phyloP scores from a whole-genome alignment of 495 filamentous ascomycete genomes.

The Neurospora sp. region DNA sequence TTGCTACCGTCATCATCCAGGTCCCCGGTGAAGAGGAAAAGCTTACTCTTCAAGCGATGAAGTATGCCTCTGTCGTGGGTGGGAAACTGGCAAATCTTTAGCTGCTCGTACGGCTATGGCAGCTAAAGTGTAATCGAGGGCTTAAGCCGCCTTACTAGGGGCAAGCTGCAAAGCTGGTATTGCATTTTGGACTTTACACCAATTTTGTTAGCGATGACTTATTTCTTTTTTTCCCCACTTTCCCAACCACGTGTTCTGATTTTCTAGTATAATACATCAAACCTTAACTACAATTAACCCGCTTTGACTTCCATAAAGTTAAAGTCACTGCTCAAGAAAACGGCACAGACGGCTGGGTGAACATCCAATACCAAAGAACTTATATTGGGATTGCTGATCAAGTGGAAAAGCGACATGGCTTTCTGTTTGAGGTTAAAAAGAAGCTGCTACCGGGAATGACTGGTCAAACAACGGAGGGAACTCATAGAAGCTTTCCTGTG shows the following conservation, averaged over 20 bases:
- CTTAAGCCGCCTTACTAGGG: background rate
- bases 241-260: too few relatives aligned
- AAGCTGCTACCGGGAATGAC: background rate
- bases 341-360: background rate
- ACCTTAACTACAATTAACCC: background rate
- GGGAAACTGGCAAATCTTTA: background rate
- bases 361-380: background rate
- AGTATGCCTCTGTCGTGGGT: conserved; percentile 6
- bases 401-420: background rate
- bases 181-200: background rate
- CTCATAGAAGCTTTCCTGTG: background rate
- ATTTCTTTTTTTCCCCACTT: background rate
- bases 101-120: background rate
- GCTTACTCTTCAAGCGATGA: conserved; percentile 29
- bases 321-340: background rate
- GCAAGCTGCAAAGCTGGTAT: background rate
- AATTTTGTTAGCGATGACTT: background rate
- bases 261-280: background rate
- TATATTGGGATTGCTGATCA: background rate
- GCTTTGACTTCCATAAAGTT: background rate
- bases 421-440: background rate
- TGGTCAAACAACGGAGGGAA: background rate
- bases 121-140: background rate
- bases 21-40: conserved; percentile 23
- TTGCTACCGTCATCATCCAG: conserved; percentile 19